Percentiles rank a stretch among this genome's conserved stretches.
These are phyloP conservation scores for Colletotrichum lini DNA, from an alignment of 2,329 filamentous ascomycete species.

Conservation along the genomic window DNA sequence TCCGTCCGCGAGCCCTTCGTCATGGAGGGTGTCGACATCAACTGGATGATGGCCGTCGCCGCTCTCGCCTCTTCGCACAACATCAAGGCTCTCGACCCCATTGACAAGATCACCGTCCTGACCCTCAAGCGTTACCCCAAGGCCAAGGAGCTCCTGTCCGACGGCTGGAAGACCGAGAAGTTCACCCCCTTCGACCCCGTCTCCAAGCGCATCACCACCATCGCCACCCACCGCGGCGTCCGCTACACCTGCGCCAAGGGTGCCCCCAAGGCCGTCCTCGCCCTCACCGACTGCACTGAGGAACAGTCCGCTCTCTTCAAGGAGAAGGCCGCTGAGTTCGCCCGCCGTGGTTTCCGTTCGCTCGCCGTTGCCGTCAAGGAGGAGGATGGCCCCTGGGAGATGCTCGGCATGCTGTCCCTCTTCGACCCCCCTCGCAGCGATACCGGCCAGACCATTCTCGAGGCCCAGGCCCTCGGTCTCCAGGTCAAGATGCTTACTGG, in stretches of 20 bases:
- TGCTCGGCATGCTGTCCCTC: constrained; percentile 84
- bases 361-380: constrained; percentile 85
- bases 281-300: constrained; percentile 76
- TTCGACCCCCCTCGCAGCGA: constrained; percentile 86
- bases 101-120: constrained; percentile 84
- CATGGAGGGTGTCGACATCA: constrained; percentile 82
- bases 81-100: constrained; percentile 83
- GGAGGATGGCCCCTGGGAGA: constrained; percentile 80
- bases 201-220: constrained; percentile 82
- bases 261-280: constrained; percentile 82
- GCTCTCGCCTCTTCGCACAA: constrained; percentile 85
- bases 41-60: constrained; percentile 89
- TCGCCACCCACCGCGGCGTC: constrained; percentile 78
- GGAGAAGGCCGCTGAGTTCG: constrained; percentile 81
- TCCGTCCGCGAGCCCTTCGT: constrained; percentile 84
- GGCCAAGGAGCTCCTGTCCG: constrained; percentile 80
- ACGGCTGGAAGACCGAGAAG: constrained; percentile 83
- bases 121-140: constrained; percentile 84
- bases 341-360: constrained; percentile 84
- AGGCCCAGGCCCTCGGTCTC: constrained; percentile 82
- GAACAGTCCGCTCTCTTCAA: constrained; percentile 77
- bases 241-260: constrained; percentile 83
- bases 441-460: constrained; percentile 83
- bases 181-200: constrained; percentile 85
- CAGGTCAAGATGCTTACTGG: constrained; percentile 87